phyloP scores from a whole-genome alignment of 352 stramenopile species.

The Phytophthora parvispora region DNA sequence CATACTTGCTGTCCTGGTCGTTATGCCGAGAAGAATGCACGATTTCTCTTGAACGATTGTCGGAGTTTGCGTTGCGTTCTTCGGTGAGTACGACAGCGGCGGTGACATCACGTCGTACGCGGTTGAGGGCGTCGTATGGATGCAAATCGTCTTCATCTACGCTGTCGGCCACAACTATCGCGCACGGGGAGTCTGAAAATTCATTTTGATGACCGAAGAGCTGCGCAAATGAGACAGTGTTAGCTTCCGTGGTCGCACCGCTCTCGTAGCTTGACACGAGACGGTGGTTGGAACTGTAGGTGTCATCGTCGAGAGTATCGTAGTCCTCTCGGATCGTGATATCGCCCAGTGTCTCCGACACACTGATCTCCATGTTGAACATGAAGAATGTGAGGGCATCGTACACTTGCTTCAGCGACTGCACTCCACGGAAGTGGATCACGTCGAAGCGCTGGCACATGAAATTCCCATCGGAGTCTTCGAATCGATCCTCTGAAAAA shows the following conservation, averaged over 20 bases:
- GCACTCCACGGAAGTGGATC: constrained; percentile 40
- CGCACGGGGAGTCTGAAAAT: constrained; percentile 38
- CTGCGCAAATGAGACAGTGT: constrained; percentile 38
- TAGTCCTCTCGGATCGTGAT: constrained; percentile 51
- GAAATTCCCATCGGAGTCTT: constrained; percentile 28
- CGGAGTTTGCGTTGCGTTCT: constrained; percentile 11
- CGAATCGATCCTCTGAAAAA: constrained; percentile 8
- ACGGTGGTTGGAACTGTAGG: constrained; percentile 42
- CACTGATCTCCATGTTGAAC: constrained; percentile 50
- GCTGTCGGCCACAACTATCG: constrained; percentile 39
- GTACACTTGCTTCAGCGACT: constrained; percentile 45
- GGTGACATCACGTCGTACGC: constrained; percentile 43
- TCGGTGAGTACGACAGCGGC: constrained; percentile 28
- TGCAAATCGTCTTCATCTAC: constrained; percentile 44
- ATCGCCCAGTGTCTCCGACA: constrained; percentile 44
- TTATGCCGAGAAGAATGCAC: too few species aligned
- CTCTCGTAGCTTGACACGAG: constrained; percentile 30
- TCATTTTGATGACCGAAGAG: constrained; percentile 21
- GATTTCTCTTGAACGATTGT: background rate
- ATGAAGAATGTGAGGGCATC: constrained; percentile 43
- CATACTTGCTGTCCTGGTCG: constrained; percentile 1
- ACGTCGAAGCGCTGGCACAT: constrained; percentile 36
- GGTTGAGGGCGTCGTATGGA: constrained; percentile 31
- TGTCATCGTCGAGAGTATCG: constrained; percentile 26
- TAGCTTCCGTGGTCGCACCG: constrained; percentile 40